Conservation (phyloP, 2,329 filamentous ascomycete species). For the Chaetomium sp. region DNA sequence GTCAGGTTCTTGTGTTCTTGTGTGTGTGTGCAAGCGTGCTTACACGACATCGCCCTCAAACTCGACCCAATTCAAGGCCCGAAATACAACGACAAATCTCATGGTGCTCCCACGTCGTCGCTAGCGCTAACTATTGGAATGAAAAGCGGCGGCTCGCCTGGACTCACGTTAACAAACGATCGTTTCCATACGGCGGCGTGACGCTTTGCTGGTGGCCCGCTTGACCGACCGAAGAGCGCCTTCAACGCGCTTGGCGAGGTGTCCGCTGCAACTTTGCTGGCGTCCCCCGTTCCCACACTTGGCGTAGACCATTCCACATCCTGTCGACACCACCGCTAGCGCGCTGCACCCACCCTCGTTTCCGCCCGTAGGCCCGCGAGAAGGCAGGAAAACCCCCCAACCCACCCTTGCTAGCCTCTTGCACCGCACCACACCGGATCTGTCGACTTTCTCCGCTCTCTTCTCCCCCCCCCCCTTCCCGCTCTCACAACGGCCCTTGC, state of each 20-base stretch:
- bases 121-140: slow-evolving; percentile 14
- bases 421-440: slow-evolving; percentile 16
- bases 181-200: not conserved
- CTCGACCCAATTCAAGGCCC: too few species aligned
- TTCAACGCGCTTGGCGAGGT: not conserved
- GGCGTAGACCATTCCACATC: slow-evolving; percentile 20
- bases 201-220: slow-evolving; percentile 5
- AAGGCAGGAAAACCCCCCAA: slow-evolving; percentile 10
- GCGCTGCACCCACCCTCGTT: slow-evolving; percentile 25
- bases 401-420: slow-evolving; percentile 18
- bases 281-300: slow-evolving; percentile 21
- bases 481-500: slow-evolving; percentile 5
- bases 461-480: slow-evolving; percentile 17
- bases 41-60: too few species aligned
- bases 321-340: slow-evolving; percentile 23
- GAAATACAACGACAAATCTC: too few species aligned
- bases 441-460: slow-evolving; percentile 14
- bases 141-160: slow-evolving; percentile 14
- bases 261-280: slow-evolving; percentile 1
- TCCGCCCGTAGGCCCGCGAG: slow-evolving; percentile 17
- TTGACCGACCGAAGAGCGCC: not conserved
- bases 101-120: too few species aligned
- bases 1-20: too few species aligned
- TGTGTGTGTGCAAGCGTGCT: too few species aligned
- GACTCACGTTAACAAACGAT: too few species aligned